Conservation (phyloP, 1,284 basidiomycete genomes). For the Cryptococcus amylolentus region DNA sequence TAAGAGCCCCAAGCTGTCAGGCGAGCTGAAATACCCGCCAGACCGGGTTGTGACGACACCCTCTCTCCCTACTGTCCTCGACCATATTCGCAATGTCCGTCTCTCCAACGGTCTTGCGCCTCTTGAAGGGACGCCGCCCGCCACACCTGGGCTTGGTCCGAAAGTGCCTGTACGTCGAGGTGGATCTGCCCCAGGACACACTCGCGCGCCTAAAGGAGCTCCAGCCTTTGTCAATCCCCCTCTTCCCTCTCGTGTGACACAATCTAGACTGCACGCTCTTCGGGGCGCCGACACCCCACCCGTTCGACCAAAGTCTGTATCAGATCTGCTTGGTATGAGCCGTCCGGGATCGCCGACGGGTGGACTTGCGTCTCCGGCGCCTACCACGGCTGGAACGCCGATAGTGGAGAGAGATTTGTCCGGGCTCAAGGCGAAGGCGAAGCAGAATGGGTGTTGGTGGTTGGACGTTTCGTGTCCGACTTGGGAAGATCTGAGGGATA, state of each 20-base stretch:
- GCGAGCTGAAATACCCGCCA: conserved; percentile 13
- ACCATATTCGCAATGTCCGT: conserved; percentile 58
- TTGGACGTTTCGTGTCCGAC: conserved; percentile 85
- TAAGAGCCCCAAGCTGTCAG: conserved; percentile 2
- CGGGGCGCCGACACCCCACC: conserved; percentile 8
- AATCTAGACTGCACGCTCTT: conserved; percentile 30
- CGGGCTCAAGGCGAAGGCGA: conserved; percentile 9
- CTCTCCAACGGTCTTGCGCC: conserved; percentile 7
- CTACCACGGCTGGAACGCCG: conserved; percentile 12
- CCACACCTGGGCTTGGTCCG: conserved; percentile 5
- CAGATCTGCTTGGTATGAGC: conserved; percentile 41
- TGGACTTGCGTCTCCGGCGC: conserved; percentile 15
- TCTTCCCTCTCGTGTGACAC: conserved; percentile 20
- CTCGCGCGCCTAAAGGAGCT: conserved; percentile 7
- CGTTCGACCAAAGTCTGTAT: conserved; percentile 43
- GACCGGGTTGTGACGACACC: conserved; percentile 57
- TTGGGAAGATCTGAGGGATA: conserved; percentile 81
- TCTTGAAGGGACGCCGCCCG: conserved; percentile 5
- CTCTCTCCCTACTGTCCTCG: conserved; percentile 59
- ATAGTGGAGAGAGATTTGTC: conserved; percentile 6
- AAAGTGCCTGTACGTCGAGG: conserved; percentile 22
- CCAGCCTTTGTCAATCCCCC: conserved; percentile 30
- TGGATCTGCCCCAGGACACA: conserved; percentile 26
- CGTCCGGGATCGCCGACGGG: conserved; percentile 19
- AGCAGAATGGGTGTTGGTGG: conserved; percentile 70